Percentiles rank a stretch among this genome's conserved stretches.
These are phyloP conservation scores for Fusarium humuli DNA, from an alignment of 2,329 filamentous ascomycete genomes.

Conservation along the genomic window DNA sequence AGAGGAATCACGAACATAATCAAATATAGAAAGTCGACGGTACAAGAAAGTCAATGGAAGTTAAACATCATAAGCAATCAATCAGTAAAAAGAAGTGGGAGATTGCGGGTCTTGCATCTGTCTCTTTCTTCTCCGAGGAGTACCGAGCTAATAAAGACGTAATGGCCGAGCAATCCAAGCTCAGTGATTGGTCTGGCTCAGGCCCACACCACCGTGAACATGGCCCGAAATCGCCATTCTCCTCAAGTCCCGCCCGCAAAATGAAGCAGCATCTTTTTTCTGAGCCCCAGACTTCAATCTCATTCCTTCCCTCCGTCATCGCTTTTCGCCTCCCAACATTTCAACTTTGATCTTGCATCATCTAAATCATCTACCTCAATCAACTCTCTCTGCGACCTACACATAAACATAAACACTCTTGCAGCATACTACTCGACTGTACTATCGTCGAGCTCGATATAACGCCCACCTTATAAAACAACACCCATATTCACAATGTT, in stretches of 20 bases:
- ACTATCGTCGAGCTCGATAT: slow-evolving; percentile 14
- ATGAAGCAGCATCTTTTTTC: slow-evolving; percentile 45
- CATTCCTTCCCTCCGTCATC: slow-evolving; percentile 40
- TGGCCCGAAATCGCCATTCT: slow-evolving; percentile 49
- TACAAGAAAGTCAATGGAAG: background rate
- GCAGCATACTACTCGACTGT: slow-evolving; percentile 4
- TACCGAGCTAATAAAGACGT: slow-evolving; percentile 47
- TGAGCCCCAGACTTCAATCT: slow-evolving; percentile 38
- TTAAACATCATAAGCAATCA: background rate
- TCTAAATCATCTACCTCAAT: background rate
- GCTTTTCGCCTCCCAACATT: slow-evolving; percentile 40
- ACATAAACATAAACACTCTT: background rate
- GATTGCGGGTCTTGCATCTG: slow-evolving; percentile 27
- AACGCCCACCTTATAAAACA: slow-evolving; percentile 1
- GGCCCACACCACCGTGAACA: slow-evolving; percentile 39
- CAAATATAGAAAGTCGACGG: background rate
- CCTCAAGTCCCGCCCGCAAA: slow-evolving; percentile 44
- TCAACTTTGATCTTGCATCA: slow-evolving; percentile 31
- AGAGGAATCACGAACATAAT: accelerated
- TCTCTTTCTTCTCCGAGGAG: slow-evolving; percentile 46
- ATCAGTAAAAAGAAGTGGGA: slow-evolving; percentile 9
- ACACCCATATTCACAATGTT: slow-evolving; percentile 55
- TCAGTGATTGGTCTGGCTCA: slow-evolving; percentile 30
- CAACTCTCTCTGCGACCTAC: slow-evolving; percentile 19
- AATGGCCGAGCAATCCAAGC: slow-evolving; percentile 49